Evolutionary conservation across 495 filamentous ascomycete genomes (phyloP).

Genomic region (Hyaloscypha hepaticicola): DNA sequence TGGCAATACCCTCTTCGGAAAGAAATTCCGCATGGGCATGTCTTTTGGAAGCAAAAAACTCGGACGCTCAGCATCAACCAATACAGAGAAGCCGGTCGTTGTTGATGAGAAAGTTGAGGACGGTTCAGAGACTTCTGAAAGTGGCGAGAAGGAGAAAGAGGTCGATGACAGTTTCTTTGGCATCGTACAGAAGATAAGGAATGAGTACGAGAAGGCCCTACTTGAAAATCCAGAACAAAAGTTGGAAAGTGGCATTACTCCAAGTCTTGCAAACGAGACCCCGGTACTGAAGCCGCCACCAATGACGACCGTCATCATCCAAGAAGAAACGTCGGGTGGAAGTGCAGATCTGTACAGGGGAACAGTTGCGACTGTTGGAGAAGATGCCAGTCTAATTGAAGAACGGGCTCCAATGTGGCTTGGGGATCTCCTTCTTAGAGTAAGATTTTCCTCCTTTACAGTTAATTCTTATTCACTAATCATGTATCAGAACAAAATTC

Average conservation of each 20-base stretch:
- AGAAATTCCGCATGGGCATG: conserved; percentile 86
- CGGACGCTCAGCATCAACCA: conserved; percentile 64
- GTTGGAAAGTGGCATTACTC: conserved; percentile 66
- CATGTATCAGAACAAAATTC: conserved; percentile 67
- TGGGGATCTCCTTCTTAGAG: conserved; percentile 80
- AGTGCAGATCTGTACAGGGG: conserved; percentile 91
- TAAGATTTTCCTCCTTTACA: conserved; percentile 35
- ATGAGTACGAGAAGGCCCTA: conserved; percentile 62
- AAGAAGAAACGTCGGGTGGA: conserved; percentile 90
- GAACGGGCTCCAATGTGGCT: conserved; percentile 86
- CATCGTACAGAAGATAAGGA: conserved; percentile 71
- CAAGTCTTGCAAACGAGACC: conserved; percentile 79
- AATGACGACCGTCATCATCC: conserved; percentile 84
- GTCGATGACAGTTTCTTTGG: conserved; percentile 82
- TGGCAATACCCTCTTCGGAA: conserved; percentile 68
- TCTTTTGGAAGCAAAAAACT: conserved; percentile 80
- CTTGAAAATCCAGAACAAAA: conserved; percentile 50
- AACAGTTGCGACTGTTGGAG: conserved; percentile 71
- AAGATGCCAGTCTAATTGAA: conserved; percentile 81
- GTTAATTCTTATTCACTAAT: conserved; percentile 29
- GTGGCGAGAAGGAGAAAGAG: conserved; percentile 71
- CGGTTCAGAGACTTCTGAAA: conserved; percentile 54
- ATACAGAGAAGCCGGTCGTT: conserved; percentile 65
- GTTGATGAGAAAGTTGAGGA: conserved; percentile 60
- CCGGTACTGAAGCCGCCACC: conserved; percentile 78